Evolutionary conservation across 2,329 filamentous ascomycete genomes (phyloP), one percentile per base, ranked within the genome.

Genomic region (Phialophora chinensis): DNA sequence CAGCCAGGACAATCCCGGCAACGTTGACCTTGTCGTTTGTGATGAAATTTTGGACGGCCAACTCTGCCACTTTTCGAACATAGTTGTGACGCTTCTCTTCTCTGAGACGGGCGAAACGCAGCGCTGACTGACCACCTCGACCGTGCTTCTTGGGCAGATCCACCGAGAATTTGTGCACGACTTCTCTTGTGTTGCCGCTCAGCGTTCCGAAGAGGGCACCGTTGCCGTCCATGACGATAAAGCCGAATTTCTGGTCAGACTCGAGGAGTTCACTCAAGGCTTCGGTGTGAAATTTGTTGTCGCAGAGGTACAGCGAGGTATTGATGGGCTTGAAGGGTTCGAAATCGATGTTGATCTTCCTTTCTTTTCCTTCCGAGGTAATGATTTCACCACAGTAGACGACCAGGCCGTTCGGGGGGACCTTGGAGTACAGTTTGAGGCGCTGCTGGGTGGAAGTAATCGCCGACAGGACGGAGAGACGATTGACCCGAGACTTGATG

Each of bases 311-410:
- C 55, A 99, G 87, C 53, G 96, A 99, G 42, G 95, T 99, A 82
- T 99, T 99, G 88, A 99, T 99, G 68, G 95, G 95, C 86, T 99
- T 99, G 87, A 99, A 99, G 35, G 95, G 95, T 83, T 99, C 95
- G 79, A 99, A 99, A 79, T 99, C 96, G 79, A 99, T 99, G 82
- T 99, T 99, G 85, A 99, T 96, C 86, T 97, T 99, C 77, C 95
- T 88, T 84, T 99, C 95, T 83, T 99, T 99, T 81, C 95, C 95
- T 85, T 99, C 95, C 33, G 90, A 90, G 64, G 95, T 99, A 85
- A 99, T 90, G 79, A 99, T 98, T 97, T 99, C 95, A 89, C 95
- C 95, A 81, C 95, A 99, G 87, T 99, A 99, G 73, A 99, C 91
- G 72, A 99, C 95, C 73, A 99, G 85, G 67, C 95, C 95, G 82